Conservation (phyloP, 2,329 filamentous ascomycete species). For the Talaromyces sp. region DNA sequence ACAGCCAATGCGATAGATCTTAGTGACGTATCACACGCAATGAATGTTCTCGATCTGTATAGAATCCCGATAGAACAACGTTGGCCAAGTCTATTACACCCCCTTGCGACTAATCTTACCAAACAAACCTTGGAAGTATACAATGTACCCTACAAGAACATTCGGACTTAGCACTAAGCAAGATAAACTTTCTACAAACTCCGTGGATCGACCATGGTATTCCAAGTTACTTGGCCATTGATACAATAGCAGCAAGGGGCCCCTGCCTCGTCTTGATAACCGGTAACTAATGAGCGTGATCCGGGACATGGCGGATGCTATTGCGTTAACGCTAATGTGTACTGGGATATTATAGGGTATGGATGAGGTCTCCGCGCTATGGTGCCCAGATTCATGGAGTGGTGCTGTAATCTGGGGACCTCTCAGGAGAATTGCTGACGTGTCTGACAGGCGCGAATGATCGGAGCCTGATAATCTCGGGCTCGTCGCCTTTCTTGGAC, state of each 20-base stretch:
- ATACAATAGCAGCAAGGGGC: neutral
- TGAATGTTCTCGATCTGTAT: neutral
- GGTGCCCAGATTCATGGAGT: neutral
- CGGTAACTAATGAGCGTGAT: neutral
- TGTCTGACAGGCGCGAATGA: constrained; percentile 11
- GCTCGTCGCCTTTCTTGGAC: neutral
- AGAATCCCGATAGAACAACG: neutral
- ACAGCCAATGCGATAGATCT: neutral
- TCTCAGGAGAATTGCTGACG: constrained; percentile 15
- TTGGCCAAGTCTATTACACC: neutral
- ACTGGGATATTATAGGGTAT: neutral
- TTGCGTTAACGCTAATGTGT: constrained; percentile 7
- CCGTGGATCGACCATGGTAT: neutral
- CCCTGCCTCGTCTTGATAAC: neutral
- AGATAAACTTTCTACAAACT: neutral
- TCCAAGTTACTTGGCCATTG: too few relatives aligned
- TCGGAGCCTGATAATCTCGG: neutral
- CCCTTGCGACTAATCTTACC: too few relatives aligned
- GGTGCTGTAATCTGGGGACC: neutral
- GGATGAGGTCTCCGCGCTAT: neutral
- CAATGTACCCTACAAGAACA: too few relatives aligned
- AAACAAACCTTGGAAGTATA: too few relatives aligned
- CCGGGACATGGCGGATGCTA: constrained; percentile 15
- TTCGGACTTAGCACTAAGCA: too few relatives aligned
- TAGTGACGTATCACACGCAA: neutral